Conservation (phyloP, 768 basidiomycete species). For the Tricholoma flavovirens region DNA sequence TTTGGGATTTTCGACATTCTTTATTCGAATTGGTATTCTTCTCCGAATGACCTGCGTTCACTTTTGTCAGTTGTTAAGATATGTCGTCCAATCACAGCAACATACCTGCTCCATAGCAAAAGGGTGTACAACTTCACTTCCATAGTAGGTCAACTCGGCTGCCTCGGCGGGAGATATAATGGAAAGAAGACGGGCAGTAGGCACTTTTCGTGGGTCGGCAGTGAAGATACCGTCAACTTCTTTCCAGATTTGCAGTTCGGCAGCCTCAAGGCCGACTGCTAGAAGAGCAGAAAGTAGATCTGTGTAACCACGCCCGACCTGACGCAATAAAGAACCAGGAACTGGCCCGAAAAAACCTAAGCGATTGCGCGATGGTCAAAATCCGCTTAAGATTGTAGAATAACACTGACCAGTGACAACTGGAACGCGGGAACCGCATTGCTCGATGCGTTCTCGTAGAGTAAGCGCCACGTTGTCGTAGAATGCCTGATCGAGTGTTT, state of each 20-base stretch:
- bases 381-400: not conserved
- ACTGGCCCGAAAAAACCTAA: slow-evolving; percentile 93
- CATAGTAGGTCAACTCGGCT: slow-evolving; percentile 97
- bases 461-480: slow-evolving; percentile 73
- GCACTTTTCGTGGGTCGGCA: slow-evolving; percentile 95
- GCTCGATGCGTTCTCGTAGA: slow-evolving; percentile 71
- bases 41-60: slow-evolving; percentile 67
- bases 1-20: slow-evolving; percentile 91
- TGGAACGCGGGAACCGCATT: slow-evolving; percentile 80
- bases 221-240: slow-evolving; percentile 99
- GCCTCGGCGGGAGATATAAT: slow-evolving; percentile 97
- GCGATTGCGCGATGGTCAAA: not conserved
- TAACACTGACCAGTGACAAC: slow-evolving; percentile 75
- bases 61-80: not conserved
- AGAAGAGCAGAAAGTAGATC: slow-evolving; percentile 94
- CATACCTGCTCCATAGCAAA: slow-evolving; percentile 93
- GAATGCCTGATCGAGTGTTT: slow-evolving; percentile 79
- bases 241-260: slow-evolving; percentile 99
- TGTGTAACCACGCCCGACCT: slow-evolving; percentile 95
- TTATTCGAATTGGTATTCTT: slow-evolving; percentile 93
- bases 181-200: slow-evolving; percentile 86
- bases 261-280: slow-evolving; percentile 82
- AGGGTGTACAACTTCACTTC: slow-evolving; percentile 96
- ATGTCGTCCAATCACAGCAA: not conserved
- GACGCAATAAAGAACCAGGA: slow-evolving; percentile 86